A percentile compares a stretch with the other conserved stretches of the same genome.
These are phyloP conservation scores for Tephrocybe sp. DNA, from an alignment of 768 basidiomycete genomes.

Conservation along the genomic window DNA sequence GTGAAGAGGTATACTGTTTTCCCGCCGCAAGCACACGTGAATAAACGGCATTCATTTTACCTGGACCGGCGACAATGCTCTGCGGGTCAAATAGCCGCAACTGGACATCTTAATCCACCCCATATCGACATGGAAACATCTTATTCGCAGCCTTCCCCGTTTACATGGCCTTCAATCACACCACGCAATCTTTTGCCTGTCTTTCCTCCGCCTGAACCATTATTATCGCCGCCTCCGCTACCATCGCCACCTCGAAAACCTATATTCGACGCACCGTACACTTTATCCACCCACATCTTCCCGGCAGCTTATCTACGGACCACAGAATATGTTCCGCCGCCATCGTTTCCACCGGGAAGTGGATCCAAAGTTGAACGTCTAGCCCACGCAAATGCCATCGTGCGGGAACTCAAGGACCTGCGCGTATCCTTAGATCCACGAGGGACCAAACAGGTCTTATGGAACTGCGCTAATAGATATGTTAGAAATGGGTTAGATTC, in stretches of 20 bases:
- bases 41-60: neutral
- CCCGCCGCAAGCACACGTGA: neutral
- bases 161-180: slow-evolving; percentile 26
- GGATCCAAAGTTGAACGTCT: slow-evolving; percentile 38
- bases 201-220: slow-evolving; percentile 38
- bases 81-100: no score
- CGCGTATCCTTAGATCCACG: slow-evolving; percentile 33
- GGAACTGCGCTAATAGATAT: slow-evolving; percentile 77
- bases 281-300: slow-evolving; percentile 52
- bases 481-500: slow-evolving; percentile 35
- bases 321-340: slow-evolving; percentile 40
- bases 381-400: slow-evolving; percentile 23
- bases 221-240: slow-evolving; percentile 30
- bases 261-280: slow-evolving; percentile 35
- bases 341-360: slow-evolving; percentile 25
- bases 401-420: slow-evolving; percentile 25
- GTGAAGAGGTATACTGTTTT: no score
- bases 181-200: slow-evolving; percentile 30
- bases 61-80: neutral
- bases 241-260: slow-evolving; percentile 39
- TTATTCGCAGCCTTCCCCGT: slow-evolving; percentile 25
- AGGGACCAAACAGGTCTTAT: slow-evolving; percentile 48
- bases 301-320: slow-evolving; percentile 54
- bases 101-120: neutral
- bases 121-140: slow-evolving; percentile 12